Evolutionary conservation across 805 yeast genomes (phyloP).

Genomic region (Pichia exigua): DNA sequence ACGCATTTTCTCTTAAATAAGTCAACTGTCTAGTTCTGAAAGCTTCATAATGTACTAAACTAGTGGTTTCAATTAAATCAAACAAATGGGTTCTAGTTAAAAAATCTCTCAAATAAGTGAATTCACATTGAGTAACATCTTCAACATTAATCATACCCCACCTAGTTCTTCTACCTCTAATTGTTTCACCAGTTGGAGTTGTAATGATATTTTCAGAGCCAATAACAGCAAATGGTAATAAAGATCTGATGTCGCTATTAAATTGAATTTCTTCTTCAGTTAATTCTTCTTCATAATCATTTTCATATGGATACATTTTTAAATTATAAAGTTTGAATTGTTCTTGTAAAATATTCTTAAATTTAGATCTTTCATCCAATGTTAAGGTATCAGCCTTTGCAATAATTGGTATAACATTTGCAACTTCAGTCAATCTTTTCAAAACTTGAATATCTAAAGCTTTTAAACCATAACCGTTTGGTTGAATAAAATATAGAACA

Average conservation of each 20-base stretch:
- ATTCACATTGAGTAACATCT: conserved; percentile 93
- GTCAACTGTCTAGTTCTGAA: conserved; percentile 91
- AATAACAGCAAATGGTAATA: conserved; percentile 89
- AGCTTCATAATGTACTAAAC: conserved; percentile 80
- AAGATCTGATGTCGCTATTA: conserved; percentile 63
- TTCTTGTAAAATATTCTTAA: conserved; percentile 67
- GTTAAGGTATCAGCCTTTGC: conserved; percentile 92
- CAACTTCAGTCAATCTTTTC: conserved; percentile 77
- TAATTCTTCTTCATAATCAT: conserved; percentile 29
- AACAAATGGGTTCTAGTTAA: conserved; percentile 92
- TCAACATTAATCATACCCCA: conserved; percentile 94
- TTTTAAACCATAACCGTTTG: conserved; percentile 79
- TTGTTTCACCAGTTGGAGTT: conserved; percentile 65
- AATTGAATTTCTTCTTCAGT: conserved; percentile 66
- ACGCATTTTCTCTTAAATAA: conserved; percentile 88
- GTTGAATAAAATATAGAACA: conserved; percentile 83
- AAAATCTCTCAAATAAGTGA: conserved; percentile 88
- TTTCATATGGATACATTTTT: conserved; percentile 77
- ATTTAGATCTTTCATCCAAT: conserved; percentile 68
- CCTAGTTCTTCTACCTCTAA: conserved; percentile 85
- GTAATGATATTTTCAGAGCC: conserved; percentile 76
- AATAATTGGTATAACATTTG: conserved; percentile 91
- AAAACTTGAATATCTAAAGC: conserved; percentile 77
- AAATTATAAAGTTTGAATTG: conserved; percentile 70
- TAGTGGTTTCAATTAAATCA: conserved; percentile 90